Conservation (phyloP, 1,284 basidiomycete species). For the Athelia sp. region DNA sequence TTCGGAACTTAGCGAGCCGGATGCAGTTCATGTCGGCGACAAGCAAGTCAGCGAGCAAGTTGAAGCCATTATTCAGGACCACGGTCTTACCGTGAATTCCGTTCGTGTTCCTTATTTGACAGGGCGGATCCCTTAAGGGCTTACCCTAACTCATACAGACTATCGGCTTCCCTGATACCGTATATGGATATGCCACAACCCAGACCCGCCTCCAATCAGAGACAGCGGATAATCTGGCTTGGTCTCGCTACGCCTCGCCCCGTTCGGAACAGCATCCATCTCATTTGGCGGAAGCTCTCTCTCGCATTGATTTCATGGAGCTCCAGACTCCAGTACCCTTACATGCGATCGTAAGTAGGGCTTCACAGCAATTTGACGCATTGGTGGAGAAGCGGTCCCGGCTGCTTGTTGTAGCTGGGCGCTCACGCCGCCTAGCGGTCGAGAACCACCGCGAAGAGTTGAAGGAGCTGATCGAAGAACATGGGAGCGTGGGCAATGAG, state of each 20-base stretch:
- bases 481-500: conserved; percentile 43
- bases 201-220: conserved; percentile 61
- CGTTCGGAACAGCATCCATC: conserved; percentile 11
- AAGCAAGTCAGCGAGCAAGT: conserved; percentile 19
- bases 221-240: conserved; percentile 65
- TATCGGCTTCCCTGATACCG: conserved; percentile 52
- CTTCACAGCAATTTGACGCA: conserved; percentile 16
- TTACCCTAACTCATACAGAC: conserved; percentile 8
- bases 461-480: conserved; percentile 55
- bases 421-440: conserved; percentile 63
- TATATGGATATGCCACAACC: conserved; percentile 54
- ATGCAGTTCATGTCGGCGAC: conserved; percentile 18
- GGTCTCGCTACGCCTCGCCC: conserved; percentile 43
- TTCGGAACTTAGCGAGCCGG: conserved; percentile 6
- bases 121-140: conserved; percentile 21
- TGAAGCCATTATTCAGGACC: conserved; percentile 29
- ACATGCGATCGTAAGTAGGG: conserved; percentile 38
- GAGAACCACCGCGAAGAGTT: conserved; percentile 64
- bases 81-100: conserved; percentile 37
- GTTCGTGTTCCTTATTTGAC: conserved; percentile 21
- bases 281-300: conserved; percentile 30
- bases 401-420: conserved; percentile 63
- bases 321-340: conserved; percentile 49
- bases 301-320: conserved; percentile 54
- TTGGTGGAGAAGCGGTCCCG: conserved; percentile 14